A percentile compares a stretch with the other conserved stretches of the same genome.
Evolutionary conservation across 768 basidiomycete species (phyloP).

Genomic region (Termitomyces sp.): DNA sequence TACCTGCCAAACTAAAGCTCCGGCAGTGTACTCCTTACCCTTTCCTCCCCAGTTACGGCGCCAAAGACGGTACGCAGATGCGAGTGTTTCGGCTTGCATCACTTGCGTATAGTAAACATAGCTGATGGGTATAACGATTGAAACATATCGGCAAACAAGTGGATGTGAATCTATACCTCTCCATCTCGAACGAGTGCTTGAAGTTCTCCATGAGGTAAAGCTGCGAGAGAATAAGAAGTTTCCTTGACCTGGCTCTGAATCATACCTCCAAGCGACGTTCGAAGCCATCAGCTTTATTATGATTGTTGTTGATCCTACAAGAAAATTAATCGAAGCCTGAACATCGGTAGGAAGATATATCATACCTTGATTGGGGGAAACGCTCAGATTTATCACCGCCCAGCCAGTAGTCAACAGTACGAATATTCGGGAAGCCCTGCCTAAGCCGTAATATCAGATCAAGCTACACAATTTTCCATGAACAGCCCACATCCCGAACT

Average conservation of each 20-base stretch:
- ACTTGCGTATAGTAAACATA: constrained; percentile 94
- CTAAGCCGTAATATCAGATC: constrained; percentile 28
- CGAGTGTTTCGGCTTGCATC: constrained; percentile 92
- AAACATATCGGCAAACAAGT: not conserved
- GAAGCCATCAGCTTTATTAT: constrained; percentile 90
- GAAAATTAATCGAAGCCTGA: not conserved
- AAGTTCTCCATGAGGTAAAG: constrained; percentile 96
- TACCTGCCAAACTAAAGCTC: constrained; percentile 95
- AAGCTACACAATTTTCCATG: not conserved
- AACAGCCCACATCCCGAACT: constrained; percentile 81
- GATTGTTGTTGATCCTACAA: constrained; percentile 59
- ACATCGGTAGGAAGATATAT: constrained; percentile 5
- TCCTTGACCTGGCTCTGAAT: not conserved
- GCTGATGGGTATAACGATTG: constrained; percentile 29
- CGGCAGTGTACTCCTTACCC: constrained; percentile 81
- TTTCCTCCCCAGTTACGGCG: constrained; percentile 87
- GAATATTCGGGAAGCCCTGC: constrained; percentile 84
- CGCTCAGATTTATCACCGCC: constrained; percentile 67
- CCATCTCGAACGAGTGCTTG: constrained; percentile 82
- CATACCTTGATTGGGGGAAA: constrained; percentile 81
- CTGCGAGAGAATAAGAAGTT: constrained; percentile 24
- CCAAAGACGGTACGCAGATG: constrained; percentile 88
- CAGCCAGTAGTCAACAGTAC: constrained; percentile 89
- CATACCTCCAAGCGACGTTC: constrained; percentile 75
- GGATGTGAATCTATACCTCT: constrained; percentile 42